Conservation (phyloP, 139 green algal genomes). For the Volvox africanus region DNA sequence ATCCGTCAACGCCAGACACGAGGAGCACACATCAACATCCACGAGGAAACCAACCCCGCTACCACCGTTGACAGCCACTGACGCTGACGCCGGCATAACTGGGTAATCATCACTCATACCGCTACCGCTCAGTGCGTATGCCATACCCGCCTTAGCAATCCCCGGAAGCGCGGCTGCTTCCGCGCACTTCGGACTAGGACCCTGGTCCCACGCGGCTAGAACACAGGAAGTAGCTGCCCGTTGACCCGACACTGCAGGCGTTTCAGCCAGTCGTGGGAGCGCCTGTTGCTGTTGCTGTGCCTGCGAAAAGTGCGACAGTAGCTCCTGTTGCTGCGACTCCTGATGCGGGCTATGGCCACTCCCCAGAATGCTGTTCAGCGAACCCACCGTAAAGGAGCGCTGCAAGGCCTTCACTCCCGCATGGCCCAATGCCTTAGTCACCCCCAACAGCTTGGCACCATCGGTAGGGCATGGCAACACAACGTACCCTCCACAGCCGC, state of each 20-base stretch:
- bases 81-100: not conserved
- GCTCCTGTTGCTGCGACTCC: not conserved
- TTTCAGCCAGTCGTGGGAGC: too few relatives aligned
- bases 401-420: constrained; percentile 38
- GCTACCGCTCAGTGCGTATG: constrained; percentile 5
- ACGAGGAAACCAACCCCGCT: not conserved
- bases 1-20: not conserved
- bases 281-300: too few relatives aligned
- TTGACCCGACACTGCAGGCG: too few relatives aligned
- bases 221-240: too few relatives aligned
- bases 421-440: constrained; percentile 41
- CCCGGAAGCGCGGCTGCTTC: too few relatives aligned
- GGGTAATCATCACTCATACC: constrained; percentile 20
- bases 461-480: constrained; percentile 29
- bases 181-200: too few relatives aligned
- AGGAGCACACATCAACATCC: constrained; percentile 8
- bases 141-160: too few relatives aligned
- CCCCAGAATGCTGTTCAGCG: not conserved
- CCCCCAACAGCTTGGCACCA: constrained; percentile 42
- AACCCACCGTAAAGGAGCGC: not conserved
- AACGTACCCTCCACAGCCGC: constrained; percentile 32
- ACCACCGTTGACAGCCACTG: not conserved
- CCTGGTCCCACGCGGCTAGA: too few relatives aligned
- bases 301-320: too few relatives aligned
- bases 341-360: not conserved